Base-by-base conservation (phyloP, 768 basidiomycete genomes). In the Leccinum broughii region DNA sequence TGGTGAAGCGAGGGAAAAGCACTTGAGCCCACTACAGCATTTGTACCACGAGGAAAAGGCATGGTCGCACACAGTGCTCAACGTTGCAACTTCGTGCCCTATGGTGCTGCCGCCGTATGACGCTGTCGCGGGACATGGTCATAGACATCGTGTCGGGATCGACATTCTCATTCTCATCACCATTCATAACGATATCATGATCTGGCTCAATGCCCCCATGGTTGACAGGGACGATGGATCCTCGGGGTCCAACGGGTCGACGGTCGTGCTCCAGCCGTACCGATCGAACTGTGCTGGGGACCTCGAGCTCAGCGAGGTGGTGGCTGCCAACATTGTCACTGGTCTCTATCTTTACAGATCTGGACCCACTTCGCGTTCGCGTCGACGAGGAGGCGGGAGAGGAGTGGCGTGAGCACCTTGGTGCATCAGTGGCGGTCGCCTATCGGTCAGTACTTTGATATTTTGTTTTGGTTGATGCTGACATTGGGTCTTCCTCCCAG, bases 351-450 rank as follows among this genome's bases (percentile, higher is more conserved):
- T 28, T 28, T 0, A 28, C 8, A 0, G 28, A 8, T 28, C 20
- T 20, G 44, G 11, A 46, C 11, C 44, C 5, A 20, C 4, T 20
- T 46, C 11, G 44, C 11, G 11, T 13, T 22, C 44, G 44, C 11
- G 11, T 22, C 44, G 20, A 46, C 6, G 11, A 46, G 20, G 58
- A 59, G n/a, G 51, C 55, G 63, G 28, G 72, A 73, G 60, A 80
- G 58, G 52, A 22, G 44, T 46, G 39, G 15, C 10, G 55, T 71
- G 56, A 81, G 85, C 64, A 82, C 79, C 48, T 72, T 87, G 73
- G 79, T 89, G 55, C 78, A 84, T 62, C 82, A 84, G 63, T 90
- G 84, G 75, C 87, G 80, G 50, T 89, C 87, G n/a, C 88, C 88
- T 1, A 86, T 90, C 55, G 85, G 88, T 90, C 54, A 51, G 77